Evolutionary conservation across 352 stramenopile genomes (phyloP).

Genomic region (Aphanomyces astaci): DNA sequence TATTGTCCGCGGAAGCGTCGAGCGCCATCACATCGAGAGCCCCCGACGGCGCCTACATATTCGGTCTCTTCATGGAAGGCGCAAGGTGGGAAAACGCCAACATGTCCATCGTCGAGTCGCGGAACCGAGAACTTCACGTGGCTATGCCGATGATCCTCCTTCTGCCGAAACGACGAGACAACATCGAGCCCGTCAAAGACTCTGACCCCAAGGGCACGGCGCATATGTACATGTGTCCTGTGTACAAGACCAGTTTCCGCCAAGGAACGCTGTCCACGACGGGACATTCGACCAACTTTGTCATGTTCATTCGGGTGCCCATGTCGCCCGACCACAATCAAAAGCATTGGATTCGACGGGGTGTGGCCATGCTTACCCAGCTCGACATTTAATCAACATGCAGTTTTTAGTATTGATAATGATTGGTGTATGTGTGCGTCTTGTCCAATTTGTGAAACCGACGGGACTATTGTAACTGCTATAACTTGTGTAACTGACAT

Average conservation of each 20-base stretch:
- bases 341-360: constrained; percentile 93
- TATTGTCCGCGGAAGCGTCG: constrained; percentile 43
- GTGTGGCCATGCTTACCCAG: constrained; percentile 90
- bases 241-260: constrained; percentile 89
- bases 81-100: constrained; percentile 67
- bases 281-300: constrained; percentile 93
- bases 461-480: too few relatives aligned
- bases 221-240: constrained; percentile 86
- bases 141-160: constrained; percentile 81
- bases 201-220: constrained; percentile 82
- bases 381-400: constrained; percentile 67
- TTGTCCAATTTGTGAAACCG: not conserved
- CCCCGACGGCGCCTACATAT: constrained; percentile 82
- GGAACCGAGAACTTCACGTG: constrained; percentile 79
- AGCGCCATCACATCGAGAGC: constrained; percentile 41
- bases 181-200: constrained; percentile 86
- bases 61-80: constrained; percentile 88
- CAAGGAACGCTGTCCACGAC: constrained; percentile 89
- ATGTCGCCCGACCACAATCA: constrained; percentile 81
- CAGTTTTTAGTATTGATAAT: not conserved
- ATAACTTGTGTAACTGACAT: too few relatives aligned
- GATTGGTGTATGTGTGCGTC: not conserved
- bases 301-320: constrained; percentile 90
- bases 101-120: constrained; percentile 75
- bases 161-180: constrained; percentile 60